phyloP scores from a whole-genome alignment of 257 asterid genomes.

The Ajuga chamaepitys region DNA sequence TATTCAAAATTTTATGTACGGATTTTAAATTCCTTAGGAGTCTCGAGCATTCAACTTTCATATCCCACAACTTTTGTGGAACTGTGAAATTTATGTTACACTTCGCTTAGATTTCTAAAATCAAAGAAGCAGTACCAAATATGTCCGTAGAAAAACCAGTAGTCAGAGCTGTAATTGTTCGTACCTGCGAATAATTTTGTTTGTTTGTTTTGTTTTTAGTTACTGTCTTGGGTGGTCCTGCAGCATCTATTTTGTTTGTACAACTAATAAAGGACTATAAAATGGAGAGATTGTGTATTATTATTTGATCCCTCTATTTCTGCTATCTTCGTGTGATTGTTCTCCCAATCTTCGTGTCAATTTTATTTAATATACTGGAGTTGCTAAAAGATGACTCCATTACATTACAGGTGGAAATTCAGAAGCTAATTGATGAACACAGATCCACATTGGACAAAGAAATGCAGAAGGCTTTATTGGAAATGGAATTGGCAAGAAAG shows the following conservation, averaged over 20 bases:
- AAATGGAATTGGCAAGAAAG: slow-evolving; percentile 47
- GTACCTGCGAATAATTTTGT: too few species aligned
- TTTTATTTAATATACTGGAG: background rate
- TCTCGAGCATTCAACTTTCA: too few species aligned
- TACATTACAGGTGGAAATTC: slow-evolving; percentile 62
- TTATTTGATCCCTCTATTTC: background rate
- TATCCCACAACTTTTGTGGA: too few species aligned
- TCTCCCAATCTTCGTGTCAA: background rate
- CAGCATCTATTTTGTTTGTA: background rate
- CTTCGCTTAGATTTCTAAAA: too few species aligned
- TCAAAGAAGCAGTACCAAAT: too few species aligned
- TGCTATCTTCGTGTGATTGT: background rate
- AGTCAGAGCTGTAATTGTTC: too few species aligned
- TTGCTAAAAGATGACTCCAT: background rate
- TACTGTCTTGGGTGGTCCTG: background rate
- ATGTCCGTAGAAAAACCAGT: too few species aligned
- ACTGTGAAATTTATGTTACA: too few species aligned
- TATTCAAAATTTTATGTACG: too few species aligned
- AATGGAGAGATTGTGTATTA: background rate
- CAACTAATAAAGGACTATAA: background rate
- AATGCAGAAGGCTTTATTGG: slow-evolving; percentile 52
- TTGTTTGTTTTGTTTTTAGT: too few species aligned
- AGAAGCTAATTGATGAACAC: slow-evolving; percentile 59
- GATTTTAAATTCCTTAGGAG: too few species aligned
- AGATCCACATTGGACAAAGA: slow-evolving; percentile 38